phyloP scores from a whole-genome alignment of 148 eudicot species.

The Polygonum maritimum region DNA sequence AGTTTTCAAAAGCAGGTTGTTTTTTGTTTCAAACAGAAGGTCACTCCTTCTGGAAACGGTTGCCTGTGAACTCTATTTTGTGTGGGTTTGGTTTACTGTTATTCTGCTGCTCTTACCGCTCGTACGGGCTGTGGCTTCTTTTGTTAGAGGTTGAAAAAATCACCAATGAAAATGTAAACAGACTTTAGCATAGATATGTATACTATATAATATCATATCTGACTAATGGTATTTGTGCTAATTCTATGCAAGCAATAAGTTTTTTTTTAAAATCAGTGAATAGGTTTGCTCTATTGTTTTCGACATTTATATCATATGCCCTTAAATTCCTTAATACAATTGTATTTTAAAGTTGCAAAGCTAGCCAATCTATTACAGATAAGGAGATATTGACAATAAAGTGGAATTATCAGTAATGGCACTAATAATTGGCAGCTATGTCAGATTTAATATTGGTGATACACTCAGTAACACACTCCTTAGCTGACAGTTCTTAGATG shows the following conservation, averaged over 20 bases:
- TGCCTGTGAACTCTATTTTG: not conserved
- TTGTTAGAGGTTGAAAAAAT: not conserved
- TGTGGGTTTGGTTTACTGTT: not conserved
- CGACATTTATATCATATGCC: no score
- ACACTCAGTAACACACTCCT: no score
- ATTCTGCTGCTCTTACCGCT: not conserved
- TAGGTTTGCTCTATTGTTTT: not conserved
- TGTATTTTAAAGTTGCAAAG: no score
- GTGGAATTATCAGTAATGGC: not conserved
- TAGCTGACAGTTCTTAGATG: no score
- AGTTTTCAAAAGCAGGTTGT: not conserved
- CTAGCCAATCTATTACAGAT: no score
- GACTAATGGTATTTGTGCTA: not conserved
- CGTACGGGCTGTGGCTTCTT: not conserved
- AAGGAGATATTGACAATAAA: no score
- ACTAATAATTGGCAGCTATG: not conserved
- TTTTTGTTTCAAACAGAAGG: not conserved
- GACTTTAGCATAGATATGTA: slow-evolving; percentile 3
- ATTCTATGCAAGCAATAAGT: not conserved
- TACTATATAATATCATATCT: not conserved
- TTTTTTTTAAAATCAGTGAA: no score
- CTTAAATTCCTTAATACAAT: no score
- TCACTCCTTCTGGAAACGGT: not conserved
- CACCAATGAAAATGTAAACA: not conserved
- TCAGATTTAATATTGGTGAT: no score